Base-by-base conservation (phyloP, 2,329 filamentous ascomycete species). In the Chalara sp. region DNA sequence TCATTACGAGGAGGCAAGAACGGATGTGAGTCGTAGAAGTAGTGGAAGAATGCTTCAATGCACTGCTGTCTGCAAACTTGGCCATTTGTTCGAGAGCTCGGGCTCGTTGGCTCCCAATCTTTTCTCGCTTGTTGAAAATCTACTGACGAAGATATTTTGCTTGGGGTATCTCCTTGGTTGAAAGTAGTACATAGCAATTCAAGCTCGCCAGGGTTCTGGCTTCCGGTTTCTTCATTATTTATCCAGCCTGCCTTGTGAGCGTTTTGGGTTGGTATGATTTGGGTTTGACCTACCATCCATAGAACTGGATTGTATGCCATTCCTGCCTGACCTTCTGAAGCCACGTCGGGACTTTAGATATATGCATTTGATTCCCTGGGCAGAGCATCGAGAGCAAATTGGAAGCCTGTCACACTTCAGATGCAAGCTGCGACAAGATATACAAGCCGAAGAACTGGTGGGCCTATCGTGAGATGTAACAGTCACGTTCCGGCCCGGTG, bases 261-360 rank as follows among this genome's bases (percentile, higher is more conserved):
- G 10, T 44, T 44, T 44, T 29, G 10, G 41, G 41, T n/a, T 4
- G 21, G 21, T 29, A 28, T 13, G 10, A 11, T 39, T 10, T 39
- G 35, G 13, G 35, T 10, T 13, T 44, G 21, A 44, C 37, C 48
- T 49, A 35, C 50, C 47, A 21, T 67, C 63, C 12, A 61, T 61
- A n/a, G 63, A 65, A 32, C 58, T 47, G 62, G 64, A 42, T 13
- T 50, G 42, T 32, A 48, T 68, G 63, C 70, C 68, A 55, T 69
- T 73, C 62, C 75, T 76, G n/a, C 76, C 72, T 2, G 77, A 78
- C 11, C 84, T 83, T 67, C 85, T 87, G 70, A 86, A 87, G 28
- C 86, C 86, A 51, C 86, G 79, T 45, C 86, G 81, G 31, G 86
- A 89, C 40, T 84, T 81, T 40, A 87, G 78, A 65, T 88, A 90